Conservation (phyloP, 768 basidiomycete species). For the Ramaria sp. region DNA sequence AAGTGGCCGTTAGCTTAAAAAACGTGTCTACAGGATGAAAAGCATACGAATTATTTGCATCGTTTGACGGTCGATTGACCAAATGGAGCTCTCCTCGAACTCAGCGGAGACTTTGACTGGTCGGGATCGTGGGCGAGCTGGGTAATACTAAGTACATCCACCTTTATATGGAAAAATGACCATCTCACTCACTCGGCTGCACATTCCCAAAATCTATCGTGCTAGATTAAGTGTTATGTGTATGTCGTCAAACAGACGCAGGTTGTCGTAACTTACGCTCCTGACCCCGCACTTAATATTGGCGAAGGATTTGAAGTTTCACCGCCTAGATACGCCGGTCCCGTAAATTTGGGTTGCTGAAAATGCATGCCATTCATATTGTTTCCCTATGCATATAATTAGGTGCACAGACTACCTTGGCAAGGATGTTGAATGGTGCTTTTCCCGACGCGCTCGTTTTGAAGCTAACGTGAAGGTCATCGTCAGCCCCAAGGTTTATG, state of each 20-base stretch:
- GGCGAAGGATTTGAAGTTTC: neutral
- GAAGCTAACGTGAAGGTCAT: neutral
- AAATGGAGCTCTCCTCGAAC: neutral
- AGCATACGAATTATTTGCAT: neutral
- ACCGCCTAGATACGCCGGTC: neutral
- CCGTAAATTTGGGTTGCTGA: neutral
- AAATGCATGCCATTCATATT: neutral
- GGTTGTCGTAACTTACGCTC: neutral
- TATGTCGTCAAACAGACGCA: neutral
- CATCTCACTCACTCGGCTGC: neutral
- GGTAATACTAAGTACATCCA: neutral
- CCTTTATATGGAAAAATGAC: no score
- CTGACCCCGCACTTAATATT: neutral
- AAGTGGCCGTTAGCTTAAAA: neutral
- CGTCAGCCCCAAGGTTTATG: no score
- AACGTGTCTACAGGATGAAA: neutral
- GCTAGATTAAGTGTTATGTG: neutral
- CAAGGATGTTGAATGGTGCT: neutral
- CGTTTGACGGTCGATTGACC: neutral
- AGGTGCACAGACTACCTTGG: neutral
- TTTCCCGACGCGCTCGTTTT: neutral
- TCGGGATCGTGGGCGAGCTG: neutral
- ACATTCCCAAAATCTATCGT: neutral
- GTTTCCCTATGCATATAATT: neutral
- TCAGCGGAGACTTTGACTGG: neutral